These are phyloP conservation scores for Phialophora verrucosa DNA, from an alignment of 2,329 filamentous ascomycete species.

Conservation along the genomic window DNA sequence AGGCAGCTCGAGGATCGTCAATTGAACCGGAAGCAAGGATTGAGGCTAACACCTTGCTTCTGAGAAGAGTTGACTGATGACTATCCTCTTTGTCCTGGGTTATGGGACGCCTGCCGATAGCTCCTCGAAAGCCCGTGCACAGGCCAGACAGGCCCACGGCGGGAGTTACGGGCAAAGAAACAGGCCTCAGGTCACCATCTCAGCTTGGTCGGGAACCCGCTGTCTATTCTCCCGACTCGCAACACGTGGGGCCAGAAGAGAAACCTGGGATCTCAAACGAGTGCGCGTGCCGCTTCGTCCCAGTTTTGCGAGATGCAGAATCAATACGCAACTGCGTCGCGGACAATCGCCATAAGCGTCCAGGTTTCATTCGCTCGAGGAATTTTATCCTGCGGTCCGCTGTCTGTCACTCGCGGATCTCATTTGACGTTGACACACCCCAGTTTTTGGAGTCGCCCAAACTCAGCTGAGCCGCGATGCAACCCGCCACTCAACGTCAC, in stretches of 20 bases:
- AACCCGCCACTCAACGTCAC: constrained; percentile 2
- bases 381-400: neutral
- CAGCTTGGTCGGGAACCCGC: constrained; percentile 5
- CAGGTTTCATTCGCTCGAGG: constrained; percentile 5
- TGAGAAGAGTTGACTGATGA: neutral
- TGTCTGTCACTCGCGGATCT: constrained; percentile 1
- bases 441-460: neutral
- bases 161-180: neutral
- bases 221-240: constrained; percentile 13
- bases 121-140: neutral
- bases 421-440: neutral
- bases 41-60: neutral
- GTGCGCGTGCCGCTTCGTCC: neutral
- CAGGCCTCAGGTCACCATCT: constrained; percentile 4
- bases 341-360: neutral
- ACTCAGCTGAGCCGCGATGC: constrained; percentile 9
- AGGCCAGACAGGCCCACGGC: constrained; percentile 3
- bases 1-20: neutral
- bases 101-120: neutral
- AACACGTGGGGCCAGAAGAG: constrained; percentile 10
- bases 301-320: constrained; percentile 2
- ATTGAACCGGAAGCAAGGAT: constrained; percentile 1
- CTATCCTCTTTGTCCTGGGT: neutral
- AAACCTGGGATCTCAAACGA: constrained; percentile 1
- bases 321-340: neutral